Conservation (phyloP, 2,329 filamentous ascomycete species). For the Ophioceras dolichostomum region DNA sequence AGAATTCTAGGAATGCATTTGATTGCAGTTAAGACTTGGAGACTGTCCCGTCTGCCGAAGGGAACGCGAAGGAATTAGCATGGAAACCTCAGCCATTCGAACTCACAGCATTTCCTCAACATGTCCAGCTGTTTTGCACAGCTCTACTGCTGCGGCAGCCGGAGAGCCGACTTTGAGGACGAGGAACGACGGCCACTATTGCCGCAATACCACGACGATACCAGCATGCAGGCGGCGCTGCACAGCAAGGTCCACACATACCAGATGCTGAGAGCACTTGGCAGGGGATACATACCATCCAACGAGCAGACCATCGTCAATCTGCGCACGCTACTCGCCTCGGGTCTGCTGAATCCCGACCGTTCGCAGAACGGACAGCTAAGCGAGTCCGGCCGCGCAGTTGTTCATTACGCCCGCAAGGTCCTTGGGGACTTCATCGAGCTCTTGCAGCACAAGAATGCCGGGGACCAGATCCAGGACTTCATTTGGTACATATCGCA, state of each 20-base stretch:
- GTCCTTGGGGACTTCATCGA: conserved; percentile 73
- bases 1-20: no score
- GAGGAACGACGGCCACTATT: conserved; percentile 57
- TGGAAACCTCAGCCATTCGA: no score
- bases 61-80: no score
- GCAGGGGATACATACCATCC: conserved; percentile 82
- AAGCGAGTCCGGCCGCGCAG: conserved; percentile 62
- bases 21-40: no score
- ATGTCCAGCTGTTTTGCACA: no score
- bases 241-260: conserved; percentile 89
- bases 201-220: conserved; percentile 74
- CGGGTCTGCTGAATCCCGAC: conserved; percentile 66
- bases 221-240: conserved; percentile 60
- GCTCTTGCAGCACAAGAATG: conserved; percentile 73
- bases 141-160: conserved; percentile 2
- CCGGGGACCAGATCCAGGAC: conserved; percentile 76
- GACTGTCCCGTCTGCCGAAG: no score
- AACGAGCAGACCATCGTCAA: conserved; percentile 75
- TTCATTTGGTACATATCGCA: conserved; percentile 77
- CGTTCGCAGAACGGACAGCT: conserved; percentile 62
- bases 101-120: no score
- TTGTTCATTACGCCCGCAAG: conserved; percentile 59
- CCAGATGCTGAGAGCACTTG: conserved; percentile 76
- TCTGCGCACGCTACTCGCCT: conserved; percentile 64
- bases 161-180: conserved; percentile 10